Evolutionary conservation across 1,139 yeast species (phyloP).

Genomic region (Pichiaceae sp.): DNA sequence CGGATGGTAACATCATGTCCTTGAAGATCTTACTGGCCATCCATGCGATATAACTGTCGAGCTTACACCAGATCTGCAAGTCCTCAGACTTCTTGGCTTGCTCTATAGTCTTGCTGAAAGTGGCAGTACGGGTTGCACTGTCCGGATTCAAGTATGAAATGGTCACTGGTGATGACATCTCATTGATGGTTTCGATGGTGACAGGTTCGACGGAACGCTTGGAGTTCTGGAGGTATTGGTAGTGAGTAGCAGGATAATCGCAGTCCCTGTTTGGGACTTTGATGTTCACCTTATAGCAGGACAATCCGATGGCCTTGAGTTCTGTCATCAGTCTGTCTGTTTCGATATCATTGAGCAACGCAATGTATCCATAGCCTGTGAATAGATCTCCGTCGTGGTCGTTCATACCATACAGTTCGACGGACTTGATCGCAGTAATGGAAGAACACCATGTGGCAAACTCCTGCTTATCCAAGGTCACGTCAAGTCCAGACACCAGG

Average conservation of each 20-base stretch:
- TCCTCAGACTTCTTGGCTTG: not conserved
- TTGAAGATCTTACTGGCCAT: conserved; percentile 3
- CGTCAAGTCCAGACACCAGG: conserved; percentile 17
- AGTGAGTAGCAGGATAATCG: conserved; percentile 6
- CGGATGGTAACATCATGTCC: conserved; percentile 2
- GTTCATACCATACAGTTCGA: conserved; percentile 16
- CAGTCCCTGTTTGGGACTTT: conserved; percentile 12
- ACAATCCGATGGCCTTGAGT: conserved; percentile 13
- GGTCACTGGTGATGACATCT: conserved; percentile 4
- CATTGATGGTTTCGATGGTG: not conserved
- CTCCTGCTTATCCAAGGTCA: conserved; percentile 11
- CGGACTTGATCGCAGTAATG: conserved; percentile 16
- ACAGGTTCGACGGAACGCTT: too few species aligned
- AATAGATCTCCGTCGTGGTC: conserved; percentile 5
- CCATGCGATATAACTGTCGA: not conserved
- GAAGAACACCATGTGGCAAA: conserved; percentile 18
- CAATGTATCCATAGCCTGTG: conserved; percentile 23
- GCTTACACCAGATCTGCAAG: not conserved
- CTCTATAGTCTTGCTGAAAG: not conserved
- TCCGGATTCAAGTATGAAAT: conserved; percentile 20
- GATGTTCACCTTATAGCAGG: conserved; percentile 21
- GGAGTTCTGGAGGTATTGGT: conserved; percentile 6
- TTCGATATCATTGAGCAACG: conserved; percentile 16
- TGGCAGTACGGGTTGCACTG: conserved; percentile 9
- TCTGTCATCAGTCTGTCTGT: conserved; percentile 16